Conservation (phyloP, 495 filamentous ascomycete species). For the Tuber microsphaerosporum region DNA sequence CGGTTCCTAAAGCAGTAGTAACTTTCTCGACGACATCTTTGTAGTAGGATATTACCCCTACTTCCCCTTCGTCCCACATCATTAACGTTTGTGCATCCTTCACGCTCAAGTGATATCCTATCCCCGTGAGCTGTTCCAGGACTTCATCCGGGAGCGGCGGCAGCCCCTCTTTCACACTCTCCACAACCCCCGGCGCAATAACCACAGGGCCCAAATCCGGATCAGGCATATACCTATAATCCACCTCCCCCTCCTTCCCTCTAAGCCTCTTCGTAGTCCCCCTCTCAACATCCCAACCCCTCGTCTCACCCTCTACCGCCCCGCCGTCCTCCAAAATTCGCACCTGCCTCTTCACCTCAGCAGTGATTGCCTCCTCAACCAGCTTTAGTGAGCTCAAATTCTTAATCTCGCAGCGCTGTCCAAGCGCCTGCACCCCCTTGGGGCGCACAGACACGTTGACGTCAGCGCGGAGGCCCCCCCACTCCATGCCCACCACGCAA, state of each 20-base stretch:
- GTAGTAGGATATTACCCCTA: conserved; percentile 71
- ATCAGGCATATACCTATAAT: conserved; percentile 98
- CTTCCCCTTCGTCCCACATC: conserved; percentile 58
- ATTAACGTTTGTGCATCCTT: conserved; percentile 84
- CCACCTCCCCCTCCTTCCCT: conserved; percentile 93
- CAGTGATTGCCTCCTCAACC: conserved; percentile 84
- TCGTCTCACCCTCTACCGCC: conserved; percentile 73
- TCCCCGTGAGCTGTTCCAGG: conserved; percentile 51
- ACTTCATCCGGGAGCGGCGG: conserved; percentile 66
- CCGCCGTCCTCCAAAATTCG: conserved; percentile 69
- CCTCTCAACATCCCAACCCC: conserved; percentile 80
- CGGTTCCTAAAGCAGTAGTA: not conserved
- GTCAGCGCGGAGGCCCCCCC: conserved; percentile 83
- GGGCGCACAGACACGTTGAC: conserved; percentile 85
- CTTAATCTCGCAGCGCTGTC: conserved; percentile 94
- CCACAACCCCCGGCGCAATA: conserved; percentile 63
- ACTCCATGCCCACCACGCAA: conserved; percentile 83
- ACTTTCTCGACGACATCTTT: conserved; percentile 56
- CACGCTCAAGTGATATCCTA: conserved; percentile 57
- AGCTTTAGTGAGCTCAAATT: conserved; percentile 92
- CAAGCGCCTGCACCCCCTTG: conserved; percentile 54
- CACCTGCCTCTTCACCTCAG: conserved; percentile 86
- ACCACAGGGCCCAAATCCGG: conserved; percentile 77
- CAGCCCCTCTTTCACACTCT: conserved; percentile 53
- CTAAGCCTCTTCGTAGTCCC: conserved; percentile 68